Percentiles rank a stretch among this genome's conserved stretches.
Evolutionary conservation across 2,329 filamentous ascomycete species (phyloP).

Genomic region (Colletotrichum liaoningense): DNA sequence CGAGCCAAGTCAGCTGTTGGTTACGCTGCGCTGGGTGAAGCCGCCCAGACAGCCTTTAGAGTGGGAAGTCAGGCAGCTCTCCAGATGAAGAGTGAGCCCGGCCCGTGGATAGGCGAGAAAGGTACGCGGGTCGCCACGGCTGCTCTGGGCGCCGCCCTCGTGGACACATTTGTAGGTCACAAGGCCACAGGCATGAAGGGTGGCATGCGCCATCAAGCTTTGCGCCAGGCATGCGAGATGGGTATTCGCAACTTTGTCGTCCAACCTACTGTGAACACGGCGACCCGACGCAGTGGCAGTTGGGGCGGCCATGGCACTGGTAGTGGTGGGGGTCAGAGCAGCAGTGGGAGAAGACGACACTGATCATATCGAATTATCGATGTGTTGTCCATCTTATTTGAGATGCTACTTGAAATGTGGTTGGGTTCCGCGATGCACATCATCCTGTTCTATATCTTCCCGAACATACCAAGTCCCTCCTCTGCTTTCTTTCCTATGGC

Average conservation of each 20-base stretch:
- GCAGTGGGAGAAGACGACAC: conserved; percentile 4
- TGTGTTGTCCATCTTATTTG: neutral
- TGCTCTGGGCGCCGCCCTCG: conserved; percentile 59
- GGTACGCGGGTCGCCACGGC: conserved; percentile 61
- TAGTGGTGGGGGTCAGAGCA: neutral
- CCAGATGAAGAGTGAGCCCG: conserved; percentile 56
- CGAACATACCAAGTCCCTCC: neutral
- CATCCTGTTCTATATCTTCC: neutral
- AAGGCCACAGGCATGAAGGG: conserved; percentile 43
- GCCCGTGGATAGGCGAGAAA: conserved; percentile 60
- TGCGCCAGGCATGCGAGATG: conserved; percentile 35
- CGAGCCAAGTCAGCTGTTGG: conserved; percentile 37
- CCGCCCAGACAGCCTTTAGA: conserved; percentile 58
- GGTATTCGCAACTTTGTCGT: conserved; percentile 32
- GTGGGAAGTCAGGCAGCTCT: conserved; percentile 62
- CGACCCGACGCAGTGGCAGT: conserved; percentile 2
- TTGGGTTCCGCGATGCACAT: neutral
- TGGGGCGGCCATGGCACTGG: neutral
- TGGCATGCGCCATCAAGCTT: conserved; percentile 36
- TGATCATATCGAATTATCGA: neutral
- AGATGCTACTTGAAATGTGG: neutral
- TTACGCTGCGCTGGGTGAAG: conserved; percentile 39
- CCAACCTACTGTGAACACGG: conserved; percentile 27
- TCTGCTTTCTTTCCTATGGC: neutral
- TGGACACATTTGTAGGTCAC: conserved; percentile 57